Base-by-base conservation (phyloP, 1,284 basidiomycete species). In the Vanrija pseudolonga region DNA sequence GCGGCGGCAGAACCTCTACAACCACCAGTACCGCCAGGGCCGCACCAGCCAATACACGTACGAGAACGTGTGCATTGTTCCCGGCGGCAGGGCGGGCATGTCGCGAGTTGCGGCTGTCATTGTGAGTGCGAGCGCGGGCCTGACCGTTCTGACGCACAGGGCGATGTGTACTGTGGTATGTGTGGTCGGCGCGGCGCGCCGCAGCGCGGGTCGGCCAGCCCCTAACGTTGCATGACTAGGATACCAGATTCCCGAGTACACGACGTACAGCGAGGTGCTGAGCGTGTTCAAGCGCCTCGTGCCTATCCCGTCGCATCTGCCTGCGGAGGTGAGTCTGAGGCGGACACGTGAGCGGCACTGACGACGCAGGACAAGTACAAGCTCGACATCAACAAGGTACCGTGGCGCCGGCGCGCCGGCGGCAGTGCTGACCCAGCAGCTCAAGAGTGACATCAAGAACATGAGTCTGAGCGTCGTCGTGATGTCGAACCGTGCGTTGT, bases 91-190 rank as follows among this genome's bases (percentile, higher is more conserved):
- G 44, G 81, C 91, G 2, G 92, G 92, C 14, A 81, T 97, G 62
- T 88, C 89, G 17, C 85, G 93, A 56, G 82, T 96, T n/a, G 90
- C 90, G 18, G 88, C 90, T 17, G 91, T 95, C 49, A 84, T 96
- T 63, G 43, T 40, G 50, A 59, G 59, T 22, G 6, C 9, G 8
- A 24, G 18, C 7, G 5, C 19, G 12, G 41, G 23, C 17, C 12
- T n/a, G 18, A 19, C 19, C 38, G 18, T 23, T 40, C 53, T 51
- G 45, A 56, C 41, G 26, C 18, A 24, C 47, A 66, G 65, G 66
- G 68, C 8, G 65, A 69, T 32, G 64, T 72, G 6, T 75, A 72
- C 60, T 69, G 66, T 45, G 71, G 53, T 47, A n/a, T 19, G 51
- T 28, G 26, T 26, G 26, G 26, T 11, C 11, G 4, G 5, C n/a